A percentile compares a stretch with the other conserved stretches of the same genome.
Conservation (phyloP, 768 basidiomycete genomes). For the Amanita rubescens region DNA sequence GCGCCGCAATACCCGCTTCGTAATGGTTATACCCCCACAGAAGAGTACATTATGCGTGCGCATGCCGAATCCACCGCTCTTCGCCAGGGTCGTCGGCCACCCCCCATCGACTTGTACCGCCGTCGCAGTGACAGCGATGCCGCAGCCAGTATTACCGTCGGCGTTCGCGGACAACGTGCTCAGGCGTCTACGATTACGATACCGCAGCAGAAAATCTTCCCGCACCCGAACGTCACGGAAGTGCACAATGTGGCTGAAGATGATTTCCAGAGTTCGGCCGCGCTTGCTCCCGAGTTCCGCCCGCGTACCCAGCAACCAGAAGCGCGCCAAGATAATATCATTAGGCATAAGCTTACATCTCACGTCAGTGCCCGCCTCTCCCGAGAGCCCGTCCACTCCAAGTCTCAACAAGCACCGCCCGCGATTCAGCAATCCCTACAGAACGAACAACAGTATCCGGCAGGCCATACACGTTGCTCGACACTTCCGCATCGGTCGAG, state of each 20-base stretch:
- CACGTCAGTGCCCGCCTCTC: constrained; percentile 22
- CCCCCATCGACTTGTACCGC: constrained; percentile 26
- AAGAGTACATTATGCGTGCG: constrained; percentile 61
- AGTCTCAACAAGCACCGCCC: neutral
- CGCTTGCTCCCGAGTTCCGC: constrained; percentile 10
- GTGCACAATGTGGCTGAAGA: constrained; percentile 24
- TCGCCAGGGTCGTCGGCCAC: constrained; percentile 22
- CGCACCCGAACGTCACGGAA: constrained; percentile 5
- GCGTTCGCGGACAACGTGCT: constrained; percentile 35
- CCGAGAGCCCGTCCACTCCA: constrained; percentile 13
- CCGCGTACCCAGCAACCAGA: constrained; percentile 6
- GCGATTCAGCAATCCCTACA: constrained; percentile 13
- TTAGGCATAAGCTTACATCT: constrained; percentile 13
- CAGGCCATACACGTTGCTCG: constrained; percentile 36
- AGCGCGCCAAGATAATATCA: neutral
- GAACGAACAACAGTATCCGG: constrained; percentile 20
- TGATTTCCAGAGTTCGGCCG: constrained; percentile 27
- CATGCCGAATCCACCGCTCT: constrained; percentile 27
- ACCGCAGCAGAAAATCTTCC: constrained; percentile 14
- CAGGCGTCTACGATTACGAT: constrained; percentile 27
- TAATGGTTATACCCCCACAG: constrained; percentile 57
- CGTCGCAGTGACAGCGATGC: constrained; percentile 15
- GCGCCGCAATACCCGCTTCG: constrained; percentile 4
- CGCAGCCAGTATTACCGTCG: constrained; percentile 26
- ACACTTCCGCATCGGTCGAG: constrained; percentile 37